Evolutionary conservation across 441 rosid species (phyloP).

Genomic region (Gossypium aridum): DNA sequence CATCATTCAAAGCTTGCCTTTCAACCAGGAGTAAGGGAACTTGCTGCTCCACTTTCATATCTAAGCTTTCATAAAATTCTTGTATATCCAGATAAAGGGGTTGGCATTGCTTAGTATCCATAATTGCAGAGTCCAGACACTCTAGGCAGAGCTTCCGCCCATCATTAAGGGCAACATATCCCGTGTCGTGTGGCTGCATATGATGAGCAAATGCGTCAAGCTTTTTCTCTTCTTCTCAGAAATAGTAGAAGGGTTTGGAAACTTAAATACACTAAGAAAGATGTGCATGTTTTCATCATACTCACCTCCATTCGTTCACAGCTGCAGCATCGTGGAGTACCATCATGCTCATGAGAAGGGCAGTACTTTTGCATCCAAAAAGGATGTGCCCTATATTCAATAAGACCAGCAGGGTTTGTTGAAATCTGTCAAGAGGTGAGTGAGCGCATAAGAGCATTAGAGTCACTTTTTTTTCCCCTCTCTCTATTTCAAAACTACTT

Average conservation of each 20-base stretch:
- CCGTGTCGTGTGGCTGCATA: constrained; percentile 49
- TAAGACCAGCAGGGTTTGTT: constrained; percentile 68
- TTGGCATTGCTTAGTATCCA: constrained; percentile 59
- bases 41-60: constrained; percentile 64
- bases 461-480: background rate
- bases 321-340: constrained; percentile 78
- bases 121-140: constrained; percentile 66
- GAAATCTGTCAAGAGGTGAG: constrained; percentile 51
- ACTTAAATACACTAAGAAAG: background rate
- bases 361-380: constrained; percentile 80
- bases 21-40: constrained; percentile 68
- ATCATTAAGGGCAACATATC: constrained; percentile 49
- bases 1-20: constrained; percentile 68
- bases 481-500: background rate
- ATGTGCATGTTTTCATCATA: constrained; percentile 8
- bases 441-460: background rate
- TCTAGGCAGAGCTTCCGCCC: constrained; percentile 73
- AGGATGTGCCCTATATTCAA: constrained; percentile 84
- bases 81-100: constrained; percentile 56
- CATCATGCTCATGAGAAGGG: constrained; percentile 70
- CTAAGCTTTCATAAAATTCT: constrained; percentile 52
- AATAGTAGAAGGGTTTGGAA: background rate
- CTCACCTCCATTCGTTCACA: constrained; percentile 81
- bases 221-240: background rate
- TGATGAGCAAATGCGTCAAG: constrained; percentile 15